Percentiles rank a stretch among this genome's conserved stretches.
Evolutionary conservation across 1,139 yeast genomes (phyloP).

Genomic region (Taphrina betulina): DNA sequence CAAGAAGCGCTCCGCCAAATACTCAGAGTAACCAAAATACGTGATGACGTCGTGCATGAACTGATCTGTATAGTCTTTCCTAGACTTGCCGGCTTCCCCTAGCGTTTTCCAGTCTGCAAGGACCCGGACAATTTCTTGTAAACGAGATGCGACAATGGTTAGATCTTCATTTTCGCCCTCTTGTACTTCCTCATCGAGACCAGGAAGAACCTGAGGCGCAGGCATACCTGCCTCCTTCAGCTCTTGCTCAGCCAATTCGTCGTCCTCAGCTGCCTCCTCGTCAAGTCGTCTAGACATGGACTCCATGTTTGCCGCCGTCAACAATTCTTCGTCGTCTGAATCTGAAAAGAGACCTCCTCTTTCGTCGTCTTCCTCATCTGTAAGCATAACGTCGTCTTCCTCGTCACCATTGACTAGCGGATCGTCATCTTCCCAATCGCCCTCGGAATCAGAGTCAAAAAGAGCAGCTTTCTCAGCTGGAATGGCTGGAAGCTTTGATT

Average conservation of each 20-base stretch:
- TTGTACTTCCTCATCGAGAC: slow-evolving; percentile 59
- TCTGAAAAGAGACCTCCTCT: slow-evolving; percentile 74
- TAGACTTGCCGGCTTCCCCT: slow-evolving; percentile 81
- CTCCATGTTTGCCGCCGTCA: slow-evolving; percentile 85
- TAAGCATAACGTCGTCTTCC: slow-evolving; percentile 21
- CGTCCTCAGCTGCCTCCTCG: slow-evolving; percentile 40
- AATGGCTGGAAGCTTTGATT: slow-evolving; percentile 22
- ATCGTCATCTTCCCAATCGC: slow-evolving; percentile 23
- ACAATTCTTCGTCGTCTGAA: slow-evolving; percentile 66
- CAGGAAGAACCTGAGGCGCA: slow-evolving; percentile 47
- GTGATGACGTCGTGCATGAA: slow-evolving; percentile 80
- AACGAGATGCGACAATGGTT: slow-evolving; percentile 82
- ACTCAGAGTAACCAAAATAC: slow-evolving; percentile 95
- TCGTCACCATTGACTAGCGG: slow-evolving; percentile 9
- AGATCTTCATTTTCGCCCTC: slow-evolving; percentile 67
- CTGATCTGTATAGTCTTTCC: slow-evolving; percentile 76
- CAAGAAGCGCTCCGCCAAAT: slow-evolving; percentile 88
- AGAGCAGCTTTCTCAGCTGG: slow-evolving; percentile 18
- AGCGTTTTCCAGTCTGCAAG: slow-evolving; percentile 82
- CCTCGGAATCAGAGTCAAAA: slow-evolving; percentile 34
- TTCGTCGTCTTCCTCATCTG: slow-evolving; percentile 40
- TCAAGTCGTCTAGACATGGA: slow-evolving; percentile 69
- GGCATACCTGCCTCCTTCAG: slow-evolving; percentile 42
- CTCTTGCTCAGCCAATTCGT: slow-evolving; percentile 39
- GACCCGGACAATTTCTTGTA: slow-evolving; percentile 94